A percentile compares a stretch with the other conserved stretches of the same genome.
Conservation (phyloP, 176 grass and related monocot species). For the Alopecurus myosuroides region DNA sequence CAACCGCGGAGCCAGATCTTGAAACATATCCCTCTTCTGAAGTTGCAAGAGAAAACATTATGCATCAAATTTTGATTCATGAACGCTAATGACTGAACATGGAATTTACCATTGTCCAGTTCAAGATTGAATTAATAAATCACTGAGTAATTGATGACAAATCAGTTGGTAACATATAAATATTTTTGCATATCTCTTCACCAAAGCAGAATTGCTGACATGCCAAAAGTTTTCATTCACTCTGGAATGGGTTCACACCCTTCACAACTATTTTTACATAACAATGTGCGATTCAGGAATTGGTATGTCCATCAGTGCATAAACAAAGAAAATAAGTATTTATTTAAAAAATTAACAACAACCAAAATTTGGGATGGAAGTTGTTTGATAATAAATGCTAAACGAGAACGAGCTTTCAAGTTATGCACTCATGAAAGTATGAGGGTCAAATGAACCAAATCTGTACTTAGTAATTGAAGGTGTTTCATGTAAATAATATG, state of each 20-base stretch:
- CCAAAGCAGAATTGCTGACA: not conserved
- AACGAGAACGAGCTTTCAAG: not conserved
- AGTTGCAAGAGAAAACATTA: conserved; percentile 19
- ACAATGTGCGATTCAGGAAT: not conserved
- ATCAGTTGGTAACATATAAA: not conserved
- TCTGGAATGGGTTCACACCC: not conserved
- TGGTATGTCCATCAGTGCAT: not conserved
- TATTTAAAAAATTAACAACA: not conserved
- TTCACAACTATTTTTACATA: not conserved
- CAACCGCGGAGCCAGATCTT: conserved; percentile 58
- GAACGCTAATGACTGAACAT: not conserved
- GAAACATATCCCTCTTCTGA: conserved; percentile 56
- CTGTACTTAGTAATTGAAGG: not conserved
- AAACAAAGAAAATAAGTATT: not conserved
- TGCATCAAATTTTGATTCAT: not conserved
- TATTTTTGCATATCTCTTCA: not conserved
- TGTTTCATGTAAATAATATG: not conserved
- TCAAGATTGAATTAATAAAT: not conserved
- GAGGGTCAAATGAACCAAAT: not conserved
- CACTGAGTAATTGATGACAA: not conserved
- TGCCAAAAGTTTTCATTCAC: not conserved
- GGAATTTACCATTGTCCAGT: not conserved
- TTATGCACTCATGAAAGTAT: not conserved
- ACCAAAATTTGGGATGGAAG: not conserved
- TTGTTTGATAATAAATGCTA: not conserved